Percentiles rank a stretch among this genome's conserved stretches.
Evolutionary conservation across 2,329 filamentous ascomycete species (phyloP).

Genomic region (Fusarium sp.): DNA sequence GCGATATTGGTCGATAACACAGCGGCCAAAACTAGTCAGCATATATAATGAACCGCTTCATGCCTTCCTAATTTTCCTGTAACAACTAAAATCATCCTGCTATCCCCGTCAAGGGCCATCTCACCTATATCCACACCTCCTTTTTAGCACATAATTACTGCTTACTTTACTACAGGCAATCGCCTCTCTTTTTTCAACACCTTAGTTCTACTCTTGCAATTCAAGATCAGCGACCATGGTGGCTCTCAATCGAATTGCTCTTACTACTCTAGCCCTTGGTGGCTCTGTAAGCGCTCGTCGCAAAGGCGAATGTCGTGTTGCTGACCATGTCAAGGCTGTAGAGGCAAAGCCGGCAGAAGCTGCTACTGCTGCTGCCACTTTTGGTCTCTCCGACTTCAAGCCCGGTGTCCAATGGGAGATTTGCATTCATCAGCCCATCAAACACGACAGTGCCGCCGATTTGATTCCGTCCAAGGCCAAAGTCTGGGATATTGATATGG

Average conservation of each 20-base stretch:
- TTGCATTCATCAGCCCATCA: conserved; percentile 51
- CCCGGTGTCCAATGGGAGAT: conserved; percentile 53
- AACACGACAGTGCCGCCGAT: conserved; percentile 44
- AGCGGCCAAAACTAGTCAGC: neutral
- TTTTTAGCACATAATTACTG: conserved; percentile 3
- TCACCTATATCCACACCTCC: conserved; percentile 3
- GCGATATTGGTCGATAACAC: neutral
- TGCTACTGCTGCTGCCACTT: neutral
- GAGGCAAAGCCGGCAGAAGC: conserved; percentile 13
- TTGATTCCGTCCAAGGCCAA: conserved; percentile 48
- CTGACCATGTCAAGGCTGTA: conserved; percentile 10
- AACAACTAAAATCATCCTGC: neutral
- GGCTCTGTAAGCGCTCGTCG: conserved; percentile 31
- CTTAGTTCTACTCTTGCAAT: neutral
- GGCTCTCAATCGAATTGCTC: conserved; percentile 25
- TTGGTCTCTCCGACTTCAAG: conserved; percentile 41
- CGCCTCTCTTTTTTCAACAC: neutral
- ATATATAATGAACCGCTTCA: conserved; percentile 1
- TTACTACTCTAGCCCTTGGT: conserved; percentile 35
- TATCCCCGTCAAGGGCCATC: neutral
- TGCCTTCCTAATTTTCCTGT: neutral
- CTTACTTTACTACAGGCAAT: conserved; percentile 2
- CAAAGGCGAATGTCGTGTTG: conserved; percentile 21
- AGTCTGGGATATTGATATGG: conserved; percentile 54
- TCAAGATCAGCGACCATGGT: conserved; percentile 33